Evolutionary conservation across 805 yeast genomes (phyloP), one percentile per base, ranked within the genome.

Genomic region (Ogataea corticis): DNA sequence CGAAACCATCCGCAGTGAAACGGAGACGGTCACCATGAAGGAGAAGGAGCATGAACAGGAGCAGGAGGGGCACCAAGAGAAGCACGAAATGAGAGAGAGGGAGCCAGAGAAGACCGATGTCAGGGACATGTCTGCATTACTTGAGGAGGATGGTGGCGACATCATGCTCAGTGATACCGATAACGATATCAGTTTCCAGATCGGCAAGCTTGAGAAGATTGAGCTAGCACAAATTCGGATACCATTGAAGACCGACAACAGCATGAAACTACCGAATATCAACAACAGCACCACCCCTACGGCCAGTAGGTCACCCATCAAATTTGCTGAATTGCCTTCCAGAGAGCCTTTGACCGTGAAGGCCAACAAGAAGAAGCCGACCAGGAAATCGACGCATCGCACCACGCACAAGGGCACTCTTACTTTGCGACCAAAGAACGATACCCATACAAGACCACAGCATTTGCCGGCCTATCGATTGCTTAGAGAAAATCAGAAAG

Each of bases 291-390:
- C 56, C 1, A 57, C 61, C 12, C 59, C 63, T 3, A 50, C 46
- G 5, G 51, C 53, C 0, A 16, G 52, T 7, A 51, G 59, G 38
- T 62, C 67, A 4, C 66, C 69, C 4, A 58, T 65, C 9, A 61
- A 61, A 36, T 66, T 65, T 52, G 62, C 62, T 7, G 61, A 61
- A 37, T 48, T 66, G 35, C 70, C 70, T 2, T 56, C 61, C 10
- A 56, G 66, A 33, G 65, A 61, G 17, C 69, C 69, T 2, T 27
- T 65, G 19, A 56, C 58, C 4, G 55, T 60, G n/a, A 61, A 55
- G 36, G 50, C 66, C 2, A 46, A 49, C 4, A 56, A 52, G 15
- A 58, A 57, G 40, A 63, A 60, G 37, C 58, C 66, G 2, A 33
- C 51, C 1, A 42, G 62, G 30, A 55, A 48, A 38, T 54, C 63